Evolutionary conservation across 1,139 yeast species (phyloP).

Genomic region (Hansenula sp.): DNA sequence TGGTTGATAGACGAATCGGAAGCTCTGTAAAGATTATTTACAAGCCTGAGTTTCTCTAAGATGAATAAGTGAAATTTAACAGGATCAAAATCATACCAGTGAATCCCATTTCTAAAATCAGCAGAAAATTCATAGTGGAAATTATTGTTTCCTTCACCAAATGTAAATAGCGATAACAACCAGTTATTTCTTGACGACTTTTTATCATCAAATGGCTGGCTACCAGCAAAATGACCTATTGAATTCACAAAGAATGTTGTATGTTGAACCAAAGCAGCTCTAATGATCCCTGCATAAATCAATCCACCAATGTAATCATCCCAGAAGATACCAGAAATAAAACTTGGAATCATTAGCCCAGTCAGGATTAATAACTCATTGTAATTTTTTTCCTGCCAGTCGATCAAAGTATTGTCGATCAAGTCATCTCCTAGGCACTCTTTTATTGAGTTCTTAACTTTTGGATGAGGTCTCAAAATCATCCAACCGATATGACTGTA

Average conservation of each 20-base stretch:
- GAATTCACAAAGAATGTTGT: slow-evolving; percentile 54
- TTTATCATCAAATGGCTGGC: slow-evolving; percentile 62
- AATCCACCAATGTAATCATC: slow-evolving; percentile 54
- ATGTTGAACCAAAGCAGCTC: slow-evolving; percentile 57
- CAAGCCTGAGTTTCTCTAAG: slow-evolving; percentile 37
- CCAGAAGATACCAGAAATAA: slow-evolving; percentile 39
- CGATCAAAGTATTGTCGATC: slow-evolving; percentile 35
- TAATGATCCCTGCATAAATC: slow-evolving; percentile 57
- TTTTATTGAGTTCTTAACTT: slow-evolving; percentile 30
- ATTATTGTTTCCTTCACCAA: slow-evolving; percentile 66
- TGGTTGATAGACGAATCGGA: slow-evolving; percentile 49
- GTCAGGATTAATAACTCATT: slow-evolving; percentile 39
- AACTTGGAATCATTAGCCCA: slow-evolving; percentile 46
- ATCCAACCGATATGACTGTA: slow-evolving; percentile 70
- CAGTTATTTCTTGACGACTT: slow-evolving; percentile 50
- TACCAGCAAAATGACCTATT: slow-evolving; percentile 52
- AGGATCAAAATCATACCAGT: slow-evolving; percentile 58
- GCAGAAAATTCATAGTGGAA: slow-evolving; percentile 76
- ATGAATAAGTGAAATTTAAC: slow-evolving; percentile 56
- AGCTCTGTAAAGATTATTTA: slow-evolving; percentile 35
- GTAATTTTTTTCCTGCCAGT: slow-evolving; percentile 59
- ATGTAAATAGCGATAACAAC: slow-evolving; percentile 48
- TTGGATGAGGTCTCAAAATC: slow-evolving; percentile 47
- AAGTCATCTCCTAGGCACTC: slow-evolving; percentile 33
- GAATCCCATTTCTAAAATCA: slow-evolving; percentile 54